Evolutionary conservation across 805 yeast species (phyloP).

Genomic region (Candida ulmi): DNA sequence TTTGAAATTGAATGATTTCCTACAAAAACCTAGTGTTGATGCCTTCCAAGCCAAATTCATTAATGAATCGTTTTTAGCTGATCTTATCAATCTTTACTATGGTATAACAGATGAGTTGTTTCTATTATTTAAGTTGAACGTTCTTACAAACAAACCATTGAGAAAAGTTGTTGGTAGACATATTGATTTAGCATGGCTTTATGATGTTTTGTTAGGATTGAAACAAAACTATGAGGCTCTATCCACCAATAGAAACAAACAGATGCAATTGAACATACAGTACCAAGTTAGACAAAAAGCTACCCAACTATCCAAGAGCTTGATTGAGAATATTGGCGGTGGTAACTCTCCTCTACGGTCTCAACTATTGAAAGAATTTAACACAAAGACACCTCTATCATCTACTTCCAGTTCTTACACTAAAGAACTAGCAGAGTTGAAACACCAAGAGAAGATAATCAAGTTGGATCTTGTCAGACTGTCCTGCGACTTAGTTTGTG

Average conservation of each 20-base stretch:
- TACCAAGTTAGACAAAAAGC: slow-evolving; percentile 58
- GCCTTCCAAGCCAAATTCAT: slow-evolving; percentile 27
- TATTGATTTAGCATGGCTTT: slow-evolving; percentile 66
- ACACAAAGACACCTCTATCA: slow-evolving; percentile 14
- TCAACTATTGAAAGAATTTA: slow-evolving; percentile 26
- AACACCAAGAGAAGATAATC: slow-evolving; percentile 30
- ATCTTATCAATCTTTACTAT: slow-evolving; percentile 54
- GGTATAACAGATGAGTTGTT: slow-evolving; percentile 60
- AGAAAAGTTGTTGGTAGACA: slow-evolving; percentile 43
- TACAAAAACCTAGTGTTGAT: slow-evolving; percentile 14
- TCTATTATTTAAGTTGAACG: slow-evolving; percentile 49
- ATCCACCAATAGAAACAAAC: slow-evolving; percentile 38
- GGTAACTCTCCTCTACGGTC: slow-evolving; percentile 22
- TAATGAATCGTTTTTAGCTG: slow-evolving; percentile 42
- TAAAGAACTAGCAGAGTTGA: slow-evolving; percentile 26
- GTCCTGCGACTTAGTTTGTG: slow-evolving; percentile 42
- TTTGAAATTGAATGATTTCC: slow-evolving; percentile 25
- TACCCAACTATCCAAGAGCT: slow-evolving; percentile 34
- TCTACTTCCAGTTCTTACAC: slow-evolving; percentile 8
- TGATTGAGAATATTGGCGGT: slow-evolving; percentile 20
- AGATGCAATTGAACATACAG: slow-evolving; percentile 49
- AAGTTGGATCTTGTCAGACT: slow-evolving; percentile 37
- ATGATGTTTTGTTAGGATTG: slow-evolving; percentile 52
- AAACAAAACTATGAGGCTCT: slow-evolving; percentile 44
- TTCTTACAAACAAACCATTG: slow-evolving; percentile 33